phyloP scores from a whole-genome alignment of 1,284 basidiomycete species.

The Paramarasmius palmivorus region DNA sequence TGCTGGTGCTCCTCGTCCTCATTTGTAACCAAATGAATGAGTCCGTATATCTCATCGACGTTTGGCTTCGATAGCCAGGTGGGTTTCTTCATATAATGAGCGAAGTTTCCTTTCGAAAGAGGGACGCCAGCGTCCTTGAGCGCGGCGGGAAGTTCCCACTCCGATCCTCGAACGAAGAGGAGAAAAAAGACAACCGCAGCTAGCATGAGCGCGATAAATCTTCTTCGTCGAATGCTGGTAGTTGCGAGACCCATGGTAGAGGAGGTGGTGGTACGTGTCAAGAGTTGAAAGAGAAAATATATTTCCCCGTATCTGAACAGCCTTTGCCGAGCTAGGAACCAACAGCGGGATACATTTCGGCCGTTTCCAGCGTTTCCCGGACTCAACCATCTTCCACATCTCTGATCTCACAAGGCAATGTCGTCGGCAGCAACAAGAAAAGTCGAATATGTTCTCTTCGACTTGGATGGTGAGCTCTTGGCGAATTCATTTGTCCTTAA shows the following conservation, averaged over 20 bases:
- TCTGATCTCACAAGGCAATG: not conserved
- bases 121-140: constrained; percentile 32
- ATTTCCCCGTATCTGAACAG: no score
- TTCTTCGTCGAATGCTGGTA: constrained; percentile 42
- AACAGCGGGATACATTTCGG: no score
- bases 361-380: no score
- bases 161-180: constrained; percentile 30
- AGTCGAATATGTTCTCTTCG: constrained; percentile 77
- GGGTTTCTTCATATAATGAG: not conserved
- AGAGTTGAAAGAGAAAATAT: not conserved
- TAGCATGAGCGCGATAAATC: constrained; percentile 35
- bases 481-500: not conserved
- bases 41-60: constrained; percentile 62
- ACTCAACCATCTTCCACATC: not conserved
- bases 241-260: constrained; percentile 7
- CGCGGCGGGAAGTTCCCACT: constrained; percentile 38
- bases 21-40: constrained; percentile 61
- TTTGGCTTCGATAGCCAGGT: constrained; percentile 9
- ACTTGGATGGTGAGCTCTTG: constrained; percentile 67
- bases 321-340: no score
- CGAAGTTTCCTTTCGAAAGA: constrained; percentile 2
- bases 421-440: constrained; percentile 7
- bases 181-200: constrained; percentile 28
- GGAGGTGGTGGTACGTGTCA: not conserved
- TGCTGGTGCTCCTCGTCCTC: constrained; percentile 39